A percentile compares a stretch with the other conserved stretches of the same genome.
phyloP scores from a whole-genome alignment of 495 filamentous ascomycete species.

The Penicillium daleae region DNA sequence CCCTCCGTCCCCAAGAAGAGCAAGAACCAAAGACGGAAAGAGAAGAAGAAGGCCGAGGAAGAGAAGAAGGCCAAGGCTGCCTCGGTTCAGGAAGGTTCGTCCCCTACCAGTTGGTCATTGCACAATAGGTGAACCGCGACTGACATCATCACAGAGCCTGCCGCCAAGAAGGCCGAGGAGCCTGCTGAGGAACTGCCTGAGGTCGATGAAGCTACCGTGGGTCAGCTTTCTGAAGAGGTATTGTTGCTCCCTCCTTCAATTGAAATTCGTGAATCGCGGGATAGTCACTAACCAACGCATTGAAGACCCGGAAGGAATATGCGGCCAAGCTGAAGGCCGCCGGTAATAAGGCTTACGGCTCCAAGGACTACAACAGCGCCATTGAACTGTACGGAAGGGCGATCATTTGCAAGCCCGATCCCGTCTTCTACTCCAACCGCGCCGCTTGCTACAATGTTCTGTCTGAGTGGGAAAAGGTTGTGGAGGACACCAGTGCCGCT shows the following conservation, averaged over 20 bases:
- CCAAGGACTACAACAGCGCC: constrained; percentile 86
- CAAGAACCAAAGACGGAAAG: constrained; percentile 64
- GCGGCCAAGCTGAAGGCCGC: constrained; percentile 90
- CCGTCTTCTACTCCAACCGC: constrained; percentile 97
- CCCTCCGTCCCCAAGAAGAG: constrained; percentile 53
- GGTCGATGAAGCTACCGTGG: constrained; percentile 79
- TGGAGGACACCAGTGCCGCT: constrained; percentile 95
- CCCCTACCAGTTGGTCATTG: not conserved
- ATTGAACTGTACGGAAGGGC: constrained; percentile 95
- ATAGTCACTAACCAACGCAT: constrained; percentile 11
- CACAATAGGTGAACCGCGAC: constrained; percentile 20
- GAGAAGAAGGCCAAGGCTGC: constrained; percentile 60
- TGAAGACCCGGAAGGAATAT: constrained; percentile 69
- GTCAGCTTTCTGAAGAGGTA: constrained; percentile 68
- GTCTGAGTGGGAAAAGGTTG: constrained; percentile 90
- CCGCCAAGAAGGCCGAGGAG: constrained; percentile 61
- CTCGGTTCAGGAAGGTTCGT: constrained; percentile 50
- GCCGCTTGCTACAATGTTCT: constrained; percentile 96
- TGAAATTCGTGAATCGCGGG: not conserved
- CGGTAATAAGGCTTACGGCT: constrained; percentile 94
- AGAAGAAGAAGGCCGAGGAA: constrained; percentile 71
- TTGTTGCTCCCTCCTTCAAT: constrained; percentile 12
- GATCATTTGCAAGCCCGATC: constrained; percentile 94
- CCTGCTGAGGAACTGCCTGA: constrained; percentile 79
- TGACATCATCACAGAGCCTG: constrained; percentile 42